Evolutionary conservation across 139 green algal species (phyloP), one percentile per base, ranked within the genome.

Genomic region (Chlorella sp.): DNA sequence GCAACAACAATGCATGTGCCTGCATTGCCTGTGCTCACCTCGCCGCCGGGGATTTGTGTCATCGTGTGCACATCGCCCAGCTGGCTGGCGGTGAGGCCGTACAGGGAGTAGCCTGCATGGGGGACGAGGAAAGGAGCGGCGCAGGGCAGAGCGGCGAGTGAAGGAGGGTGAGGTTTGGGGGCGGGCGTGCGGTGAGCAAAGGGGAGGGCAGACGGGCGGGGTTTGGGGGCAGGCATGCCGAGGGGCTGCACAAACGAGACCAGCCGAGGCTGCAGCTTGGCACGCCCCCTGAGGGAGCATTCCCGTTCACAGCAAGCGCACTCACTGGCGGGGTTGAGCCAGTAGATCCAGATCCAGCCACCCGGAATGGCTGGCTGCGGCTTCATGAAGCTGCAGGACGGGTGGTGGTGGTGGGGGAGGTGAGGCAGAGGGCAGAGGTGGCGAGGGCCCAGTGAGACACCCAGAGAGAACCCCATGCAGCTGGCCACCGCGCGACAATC

Each of bases 261-360:
- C n/a, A n/a, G n/a, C n/a, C n/a, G n/a, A n/a, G n/a, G n/a, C n/a
- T n/a, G n/a, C n/a, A n/a, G n/a, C n/a, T n/a, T n/a, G n/a, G 68
- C 68, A 34, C 21, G 68, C 21, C 19, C 32, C 21, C 68, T 34
- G 68, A 18, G 24, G 12, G 68, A 18, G 18, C 68, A 76, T 76
- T 32, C 19, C 68, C 30, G 4, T 24, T 37, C n/a, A n/a, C n/a
- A n/a, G n/a, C n/a, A n/a, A n/a, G n/a, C n/a, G 2, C 22, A 48
- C 73, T 80, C 73, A 80, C 42, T 69, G 30, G 48, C 42, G 2
- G 79, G 79, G 79, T 85, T 57, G 21, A 85, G 53, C 30, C 39
- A 85, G 79, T 85, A 85, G 1, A 85, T 42, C 79, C 79, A 85
- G 48, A 85, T 85, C 79, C 79, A 85, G 79, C 79, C 79, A 4